Evolutionary conservation across 371 early-diverging fungal species (phyloP).

Genomic region (Syncephalis fuscata): DNA sequence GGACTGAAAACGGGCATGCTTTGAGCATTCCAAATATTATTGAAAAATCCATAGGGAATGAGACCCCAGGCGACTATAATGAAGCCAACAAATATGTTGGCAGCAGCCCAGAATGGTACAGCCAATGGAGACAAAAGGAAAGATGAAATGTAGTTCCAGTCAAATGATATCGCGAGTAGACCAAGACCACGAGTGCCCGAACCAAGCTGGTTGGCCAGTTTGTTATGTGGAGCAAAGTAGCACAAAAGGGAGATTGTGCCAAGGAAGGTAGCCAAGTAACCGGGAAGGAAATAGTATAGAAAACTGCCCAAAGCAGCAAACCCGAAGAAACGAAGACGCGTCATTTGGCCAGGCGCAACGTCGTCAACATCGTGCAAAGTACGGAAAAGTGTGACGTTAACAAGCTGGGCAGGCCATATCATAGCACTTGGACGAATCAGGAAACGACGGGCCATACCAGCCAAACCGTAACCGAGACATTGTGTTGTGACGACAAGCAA

Average conservation of each 20-base stretch:
- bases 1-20: slow-evolving; percentile 9
- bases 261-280: slow-evolving; percentile 31
- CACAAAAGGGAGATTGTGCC: slow-evolving; percentile 22
- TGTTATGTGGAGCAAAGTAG: slow-evolving; percentile 24
- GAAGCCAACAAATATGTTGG: slow-evolving; percentile 19
- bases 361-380: slow-evolving; percentile 39
- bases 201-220: slow-evolving; percentile 26
- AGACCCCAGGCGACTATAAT: slow-evolving; percentile 57
- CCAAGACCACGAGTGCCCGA: slow-evolving; percentile 18
- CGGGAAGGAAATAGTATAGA: slow-evolving; percentile 36
- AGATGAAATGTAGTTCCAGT: slow-evolving; percentile 17
- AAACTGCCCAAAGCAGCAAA: slow-evolving; percentile 23
- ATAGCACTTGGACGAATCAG: slow-evolving; percentile 64
- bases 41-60: slow-evolving; percentile 48
- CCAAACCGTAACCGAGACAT: slow-evolving; percentile 68
- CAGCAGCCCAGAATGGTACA: slow-evolving; percentile 19
- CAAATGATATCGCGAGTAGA: slow-evolving; percentile 15
- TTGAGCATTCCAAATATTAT: slow-evolving; percentile 24
- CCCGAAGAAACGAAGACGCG: slow-evolving; percentile 40
- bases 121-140: slow-evolving; percentile 20
- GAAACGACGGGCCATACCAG: slow-evolving; percentile 58
- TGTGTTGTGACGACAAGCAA: slow-evolving; percentile 49
- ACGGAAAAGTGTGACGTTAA: slow-evolving; percentile 52
- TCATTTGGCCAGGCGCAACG: slow-evolving; percentile 10
- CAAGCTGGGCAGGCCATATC: slow-evolving; percentile 75